A percentile compares a stretch with the other conserved stretches of the same genome.
Evolutionary conservation across 306 rosid genomes (phyloP).

Genomic region (Trifolium pratense): DNA sequence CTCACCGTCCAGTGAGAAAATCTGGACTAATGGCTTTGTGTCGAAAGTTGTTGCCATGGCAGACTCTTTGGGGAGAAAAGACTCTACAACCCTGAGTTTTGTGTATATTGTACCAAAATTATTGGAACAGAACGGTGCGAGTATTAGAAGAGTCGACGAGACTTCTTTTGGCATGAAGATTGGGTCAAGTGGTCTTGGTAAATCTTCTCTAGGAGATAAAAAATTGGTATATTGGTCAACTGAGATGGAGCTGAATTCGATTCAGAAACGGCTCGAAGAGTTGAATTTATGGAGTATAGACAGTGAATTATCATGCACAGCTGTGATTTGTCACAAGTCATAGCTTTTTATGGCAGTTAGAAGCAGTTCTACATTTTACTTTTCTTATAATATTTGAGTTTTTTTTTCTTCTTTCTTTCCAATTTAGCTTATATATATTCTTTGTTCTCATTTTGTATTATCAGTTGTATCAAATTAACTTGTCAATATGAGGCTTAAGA

Average conservation of each 20-base stretch:
- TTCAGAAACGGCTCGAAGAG: slow-evolving; percentile 66
- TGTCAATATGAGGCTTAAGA: slow-evolving; percentile 25
- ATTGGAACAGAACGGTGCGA: slow-evolving; percentile 46
- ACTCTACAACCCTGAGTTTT: slow-evolving; percentile 50
- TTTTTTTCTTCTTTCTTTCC: not conserved
- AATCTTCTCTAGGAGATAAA: slow-evolving; percentile 58
- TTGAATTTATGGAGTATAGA: slow-evolving; percentile 70
- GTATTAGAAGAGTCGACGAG: slow-evolving; percentile 42
- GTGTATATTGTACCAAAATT: slow-evolving; percentile 43
- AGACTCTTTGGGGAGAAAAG: slow-evolving; percentile 52
- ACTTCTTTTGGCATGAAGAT: slow-evolving; percentile 48
- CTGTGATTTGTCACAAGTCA: slow-evolving; percentile 73
- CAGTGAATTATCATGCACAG: slow-evolving; percentile 74
- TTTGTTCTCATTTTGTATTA: slow-evolving; percentile 36
- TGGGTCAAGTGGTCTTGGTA: slow-evolving; percentile 38
- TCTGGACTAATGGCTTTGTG: slow-evolving; percentile 52
- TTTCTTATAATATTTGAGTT: not conserved
- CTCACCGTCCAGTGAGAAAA: slow-evolving; percentile 56
- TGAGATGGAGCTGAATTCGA: slow-evolving; percentile 46
- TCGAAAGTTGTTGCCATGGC: slow-evolving; percentile 47
- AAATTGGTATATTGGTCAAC: slow-evolving; percentile 69
- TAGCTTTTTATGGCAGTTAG: slow-evolving; percentile 55
- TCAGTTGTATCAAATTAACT: slow-evolving; percentile 42
- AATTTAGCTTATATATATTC: slow-evolving; percentile 37
- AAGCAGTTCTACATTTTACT: slow-evolving; percentile 28